phyloP scores from a whole-genome alignment of 495 filamentous ascomycete genomes.

The Cudoniella acicularis region DNA sequence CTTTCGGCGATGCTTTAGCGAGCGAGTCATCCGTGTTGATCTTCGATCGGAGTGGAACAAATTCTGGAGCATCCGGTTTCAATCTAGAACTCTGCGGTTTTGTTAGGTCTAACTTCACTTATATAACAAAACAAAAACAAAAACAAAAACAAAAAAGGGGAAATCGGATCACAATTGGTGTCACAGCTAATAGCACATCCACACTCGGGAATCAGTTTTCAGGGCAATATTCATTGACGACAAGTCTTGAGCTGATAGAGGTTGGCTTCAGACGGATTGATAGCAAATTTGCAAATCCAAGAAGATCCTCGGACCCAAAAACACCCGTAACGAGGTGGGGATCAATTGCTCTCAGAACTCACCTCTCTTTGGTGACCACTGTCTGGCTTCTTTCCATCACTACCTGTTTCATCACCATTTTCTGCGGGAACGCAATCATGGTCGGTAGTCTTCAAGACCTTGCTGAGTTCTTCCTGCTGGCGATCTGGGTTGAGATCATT shows the following conservation, averaged over 20 bases:
- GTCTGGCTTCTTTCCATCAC: conserved; percentile 6
- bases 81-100: conserved; percentile 43
- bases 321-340: conserved; percentile 28
- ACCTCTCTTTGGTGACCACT: conserved; percentile 20
- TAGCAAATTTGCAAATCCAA: conserved; percentile 13
- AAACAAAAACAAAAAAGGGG: too few relatives aligned
- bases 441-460: conserved; percentile 23
- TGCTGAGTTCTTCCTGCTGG: conserved; percentile 33
- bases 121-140: too few relatives aligned
- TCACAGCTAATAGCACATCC: too few relatives aligned
- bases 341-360: conserved; percentile 9
- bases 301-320: conserved; percentile 25
- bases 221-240: too few relatives aligned
- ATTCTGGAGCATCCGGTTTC: conserved; percentile 52
- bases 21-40: background rate
- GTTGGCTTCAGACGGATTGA: too few relatives aligned
- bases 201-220: too few relatives aligned
- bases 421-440: conserved; percentile 3
- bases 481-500: conserved; percentile 37
- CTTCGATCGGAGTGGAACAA: conserved; percentile 35
- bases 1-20: background rate
- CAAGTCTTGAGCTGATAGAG: too few relatives aligned
- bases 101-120: too few relatives aligned
- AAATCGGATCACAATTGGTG: too few relatives aligned
- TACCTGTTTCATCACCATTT: background rate